A percentile compares a stretch with the other conserved stretches of the same genome.
These are phyloP conservation scores for Lipomyces chichibuensis DNA, from an alignment of 805 yeast genomes.

Conservation along the genomic window DNA sequence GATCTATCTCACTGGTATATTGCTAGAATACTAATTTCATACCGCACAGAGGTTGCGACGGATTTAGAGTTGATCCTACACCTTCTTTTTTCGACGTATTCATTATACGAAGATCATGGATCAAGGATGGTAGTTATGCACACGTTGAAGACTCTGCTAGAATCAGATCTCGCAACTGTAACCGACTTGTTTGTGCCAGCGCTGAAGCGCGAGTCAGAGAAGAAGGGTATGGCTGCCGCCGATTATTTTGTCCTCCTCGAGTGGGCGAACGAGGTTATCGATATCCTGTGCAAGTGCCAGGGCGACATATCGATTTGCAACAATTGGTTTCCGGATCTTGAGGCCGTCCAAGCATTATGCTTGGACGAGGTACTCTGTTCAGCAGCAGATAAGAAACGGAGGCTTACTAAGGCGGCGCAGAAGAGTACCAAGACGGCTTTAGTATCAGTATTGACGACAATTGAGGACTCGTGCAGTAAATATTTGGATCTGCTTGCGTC, in stretches of 20 bases:
- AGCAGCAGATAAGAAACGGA: conserved; percentile 14
- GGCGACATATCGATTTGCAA: conserved; percentile 1
- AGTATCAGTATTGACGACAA: conserved; percentile 10
- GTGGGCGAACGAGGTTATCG: conserved; percentile 32
- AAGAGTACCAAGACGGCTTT: conserved; percentile 18
- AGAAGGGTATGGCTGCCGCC: conserved; percentile 30
- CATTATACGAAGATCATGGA: conserved; percentile 34
- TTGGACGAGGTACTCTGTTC: conserved; percentile 12
- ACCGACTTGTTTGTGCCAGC: conserved; percentile 18
- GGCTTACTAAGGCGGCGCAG: conserved; percentile 28
- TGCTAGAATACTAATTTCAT: neutral
- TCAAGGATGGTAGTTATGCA: conserved; percentile 32
- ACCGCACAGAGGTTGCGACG: conserved; percentile 11
- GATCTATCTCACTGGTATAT: neutral
- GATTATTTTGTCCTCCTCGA: conserved; percentile 35
- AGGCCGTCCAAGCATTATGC: conserved; percentile 20
- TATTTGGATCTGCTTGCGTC: conserved; percentile 27
- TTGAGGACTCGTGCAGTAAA: conserved; percentile 11
- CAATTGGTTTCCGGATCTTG: conserved; percentile 20
- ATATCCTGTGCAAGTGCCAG: conserved; percentile 2
- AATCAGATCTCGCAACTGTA: neutral
- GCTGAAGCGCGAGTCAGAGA: conserved; percentile 23
- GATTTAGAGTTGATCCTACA: conserved; percentile 25
- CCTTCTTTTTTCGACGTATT: conserved; percentile 31
- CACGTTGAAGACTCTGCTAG: conserved; percentile 21